phyloP scores from a whole-genome alignment of 2,329 filamentous ascomycete genomes.

The Fusarium citri region DNA sequence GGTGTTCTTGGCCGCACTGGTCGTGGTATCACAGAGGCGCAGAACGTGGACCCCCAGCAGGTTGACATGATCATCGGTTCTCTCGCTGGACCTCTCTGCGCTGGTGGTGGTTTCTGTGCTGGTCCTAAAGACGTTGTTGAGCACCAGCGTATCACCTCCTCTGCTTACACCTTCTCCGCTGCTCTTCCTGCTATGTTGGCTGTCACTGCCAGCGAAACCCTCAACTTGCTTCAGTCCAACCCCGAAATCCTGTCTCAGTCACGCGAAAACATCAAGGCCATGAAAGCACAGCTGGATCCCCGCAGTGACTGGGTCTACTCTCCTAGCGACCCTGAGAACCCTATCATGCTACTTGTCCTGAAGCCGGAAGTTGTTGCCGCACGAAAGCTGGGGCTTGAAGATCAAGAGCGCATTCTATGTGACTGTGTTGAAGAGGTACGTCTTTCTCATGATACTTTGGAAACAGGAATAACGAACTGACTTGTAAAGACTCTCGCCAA shows the following conservation, averaged over 20 bases:
- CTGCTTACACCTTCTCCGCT: constrained; percentile 95
- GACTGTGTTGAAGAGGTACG: constrained; percentile 96
- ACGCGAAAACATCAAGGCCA: constrained; percentile 85
- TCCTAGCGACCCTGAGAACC: constrained; percentile 85
- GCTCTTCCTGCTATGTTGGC: constrained; percentile 93
- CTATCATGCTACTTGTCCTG: constrained; percentile 83
- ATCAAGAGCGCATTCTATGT: constrained; percentile 86
- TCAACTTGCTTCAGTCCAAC: constrained; percentile 85
- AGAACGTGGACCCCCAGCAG: constrained; percentile 92
- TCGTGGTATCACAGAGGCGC: constrained; percentile 91
- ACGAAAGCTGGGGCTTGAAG: constrained; percentile 74
- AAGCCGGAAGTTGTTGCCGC: constrained; percentile 84
- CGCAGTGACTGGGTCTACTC: constrained; percentile 92
- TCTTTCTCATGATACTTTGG: neutral
- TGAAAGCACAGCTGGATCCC: constrained; percentile 89
- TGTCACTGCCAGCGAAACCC: constrained; percentile 93
- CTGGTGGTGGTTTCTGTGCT: constrained; percentile 95
- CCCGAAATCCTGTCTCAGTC: constrained; percentile 83
- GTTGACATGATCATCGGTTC: constrained; percentile 98
- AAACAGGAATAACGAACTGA: constrained; percentile 26
- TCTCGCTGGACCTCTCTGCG: constrained; percentile 88
- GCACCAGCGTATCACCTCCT: constrained; percentile 93
- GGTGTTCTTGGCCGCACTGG: constrained; percentile 93
- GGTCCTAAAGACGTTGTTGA: constrained; percentile 91
- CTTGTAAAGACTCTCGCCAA: constrained; percentile 78